Percentiles rank a stretch among this genome's conserved stretches.
These are phyloP conservation scores for Schwanniomyces polymorphus DNA, from an alignment of 805 yeast genomes.

Conservation along the genomic window DNA sequence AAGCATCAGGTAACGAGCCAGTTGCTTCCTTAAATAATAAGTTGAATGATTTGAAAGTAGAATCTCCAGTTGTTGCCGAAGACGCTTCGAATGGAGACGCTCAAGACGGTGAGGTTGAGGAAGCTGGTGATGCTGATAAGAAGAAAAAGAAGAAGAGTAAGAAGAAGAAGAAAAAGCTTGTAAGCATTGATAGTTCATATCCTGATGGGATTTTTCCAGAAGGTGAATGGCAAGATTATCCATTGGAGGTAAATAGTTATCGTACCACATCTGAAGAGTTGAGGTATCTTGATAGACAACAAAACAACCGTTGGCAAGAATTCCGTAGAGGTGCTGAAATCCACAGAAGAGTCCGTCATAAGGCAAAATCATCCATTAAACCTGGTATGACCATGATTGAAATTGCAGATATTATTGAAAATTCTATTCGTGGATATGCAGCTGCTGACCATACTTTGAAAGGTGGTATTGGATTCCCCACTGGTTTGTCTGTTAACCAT, in stretches of 20 bases:
- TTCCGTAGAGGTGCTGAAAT: slow-evolving; percentile 95
- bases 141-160: slow-evolving; percentile 46
- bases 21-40: background rate
- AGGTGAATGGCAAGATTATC: slow-evolving; percentile 84
- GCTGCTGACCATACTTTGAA: slow-evolving; percentile 60
- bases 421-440: slow-evolving; percentile 73
- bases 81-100: slow-evolving; percentile 4
- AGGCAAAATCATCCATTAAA: slow-evolving; percentile 68
- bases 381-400: slow-evolving; percentile 94
- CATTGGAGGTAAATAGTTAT: slow-evolving; percentile 59
- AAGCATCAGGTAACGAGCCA: background rate
- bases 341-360: slow-evolving; percentile 85
- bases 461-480: slow-evolving; percentile 97
- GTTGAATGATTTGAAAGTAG: slow-evolving; percentile 1
- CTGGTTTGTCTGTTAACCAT: slow-evolving; percentile 92
- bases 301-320: slow-evolving; percentile 70
- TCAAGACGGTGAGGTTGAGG: slow-evolving; percentile 52
- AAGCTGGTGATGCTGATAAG: slow-evolving; percentile 25
- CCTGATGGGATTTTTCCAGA: slow-evolving; percentile 78
- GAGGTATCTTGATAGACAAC: slow-evolving; percentile 70
- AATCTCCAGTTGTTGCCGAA: background rate
- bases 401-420: slow-evolving; percentile 86
- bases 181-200: slow-evolving; percentile 64
- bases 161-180: slow-evolving; percentile 53
- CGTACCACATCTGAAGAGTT: slow-evolving; percentile 87